phyloP scores from a whole-genome alignment of 1,284 basidiomycete species.

The Boletus albobrunnescens region DNA sequence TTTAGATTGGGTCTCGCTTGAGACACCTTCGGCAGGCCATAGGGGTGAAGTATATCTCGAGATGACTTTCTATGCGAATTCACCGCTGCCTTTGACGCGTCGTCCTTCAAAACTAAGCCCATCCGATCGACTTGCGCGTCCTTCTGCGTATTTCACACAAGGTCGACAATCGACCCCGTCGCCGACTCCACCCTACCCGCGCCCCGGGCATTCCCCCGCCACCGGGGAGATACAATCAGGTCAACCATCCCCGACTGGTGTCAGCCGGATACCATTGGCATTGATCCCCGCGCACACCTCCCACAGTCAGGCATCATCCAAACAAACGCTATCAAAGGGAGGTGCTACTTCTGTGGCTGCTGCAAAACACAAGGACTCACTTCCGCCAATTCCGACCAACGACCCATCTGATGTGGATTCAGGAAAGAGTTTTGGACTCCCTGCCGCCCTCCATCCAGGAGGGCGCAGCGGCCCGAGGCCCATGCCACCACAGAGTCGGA shows the following conservation, averaged over 20 bases:
- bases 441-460: constrained; percentile 45
- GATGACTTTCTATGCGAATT: constrained; percentile 71
- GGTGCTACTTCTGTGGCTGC: neutral
- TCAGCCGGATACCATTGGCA: constrained; percentile 18
- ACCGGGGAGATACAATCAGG: constrained; percentile 12
- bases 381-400: constrained; percentile 40
- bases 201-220: constrained; percentile 3
- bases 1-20: constrained; percentile 65
- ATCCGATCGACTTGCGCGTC: constrained; percentile 40
- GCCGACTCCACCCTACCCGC: constrained; percentile 9
- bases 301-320: constrained; percentile 11
- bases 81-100: constrained; percentile 46
- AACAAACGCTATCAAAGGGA: constrained; percentile 2
- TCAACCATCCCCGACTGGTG: constrained; percentile 1
- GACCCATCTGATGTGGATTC: constrained; percentile 5
- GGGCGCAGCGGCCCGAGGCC: constrained; percentile 23
- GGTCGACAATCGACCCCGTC: constrained; percentile 7
- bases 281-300: constrained; percentile 21
- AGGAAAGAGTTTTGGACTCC: constrained; percentile 29
- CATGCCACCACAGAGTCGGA: constrained; percentile 23
- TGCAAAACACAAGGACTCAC: constrained; percentile 19
- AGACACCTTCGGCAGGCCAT: constrained; percentile 48
- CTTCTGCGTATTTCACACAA: constrained; percentile 20
- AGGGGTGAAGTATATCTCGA: constrained; percentile 74
- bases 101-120: constrained; percentile 46